These are phyloP conservation scores for Neurospora sp. DNA, from an alignment of 495 filamentous ascomycete genomes.

Conservation along the genomic window DNA sequence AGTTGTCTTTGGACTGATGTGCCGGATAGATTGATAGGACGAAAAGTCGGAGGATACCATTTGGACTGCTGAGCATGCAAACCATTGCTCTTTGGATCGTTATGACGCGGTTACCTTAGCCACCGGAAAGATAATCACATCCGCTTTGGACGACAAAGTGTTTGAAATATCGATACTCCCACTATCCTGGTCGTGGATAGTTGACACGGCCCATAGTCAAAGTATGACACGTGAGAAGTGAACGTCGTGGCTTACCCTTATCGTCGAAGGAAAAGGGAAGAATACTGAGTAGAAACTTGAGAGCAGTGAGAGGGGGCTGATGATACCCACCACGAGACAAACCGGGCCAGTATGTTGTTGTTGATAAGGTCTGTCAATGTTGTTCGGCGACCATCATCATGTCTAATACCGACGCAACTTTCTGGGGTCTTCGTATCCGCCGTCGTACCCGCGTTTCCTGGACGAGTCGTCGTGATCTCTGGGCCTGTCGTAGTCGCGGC, in stretches of 20 bases:
- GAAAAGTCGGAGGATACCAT: background rate
- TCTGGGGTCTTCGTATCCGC: slow-evolving; percentile 67
- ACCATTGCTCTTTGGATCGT: background rate
- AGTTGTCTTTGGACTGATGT: background rate
- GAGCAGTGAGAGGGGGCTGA: slow-evolving; percentile 20
- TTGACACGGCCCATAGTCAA: slow-evolving; percentile 4
- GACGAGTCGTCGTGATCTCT: slow-evolving; percentile 45
- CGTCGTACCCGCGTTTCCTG: slow-evolving; percentile 53
- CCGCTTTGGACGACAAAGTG: background rate
- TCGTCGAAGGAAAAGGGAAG: slow-evolving; percentile 38
- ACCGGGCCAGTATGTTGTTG: slow-evolving; percentile 9
- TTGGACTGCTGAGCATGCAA: background rate
- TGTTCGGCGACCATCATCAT: slow-evolving; percentile 3
- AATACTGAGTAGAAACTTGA: slow-evolving; percentile 20
- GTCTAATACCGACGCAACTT: slow-evolving; percentile 64
- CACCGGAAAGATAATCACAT: background rate
- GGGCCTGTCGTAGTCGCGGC: slow-evolving; percentile 33
- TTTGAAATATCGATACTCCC: background rate
- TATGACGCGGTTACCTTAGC: background rate
- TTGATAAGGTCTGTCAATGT: slow-evolving; percentile 17
- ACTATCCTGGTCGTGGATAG: slow-evolving; percentile 2
- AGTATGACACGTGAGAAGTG: slow-evolving; percentile 13
- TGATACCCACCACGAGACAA: slow-evolving; percentile 36
- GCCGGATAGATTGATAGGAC: background rate
- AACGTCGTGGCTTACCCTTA: slow-evolving; percentile 50